A percentile compares a stretch with the other conserved stretches of the same genome.
Evolutionary conservation across 208 protist species (phyloP).

Genomic region (Wallacemonas sp.): DNA sequence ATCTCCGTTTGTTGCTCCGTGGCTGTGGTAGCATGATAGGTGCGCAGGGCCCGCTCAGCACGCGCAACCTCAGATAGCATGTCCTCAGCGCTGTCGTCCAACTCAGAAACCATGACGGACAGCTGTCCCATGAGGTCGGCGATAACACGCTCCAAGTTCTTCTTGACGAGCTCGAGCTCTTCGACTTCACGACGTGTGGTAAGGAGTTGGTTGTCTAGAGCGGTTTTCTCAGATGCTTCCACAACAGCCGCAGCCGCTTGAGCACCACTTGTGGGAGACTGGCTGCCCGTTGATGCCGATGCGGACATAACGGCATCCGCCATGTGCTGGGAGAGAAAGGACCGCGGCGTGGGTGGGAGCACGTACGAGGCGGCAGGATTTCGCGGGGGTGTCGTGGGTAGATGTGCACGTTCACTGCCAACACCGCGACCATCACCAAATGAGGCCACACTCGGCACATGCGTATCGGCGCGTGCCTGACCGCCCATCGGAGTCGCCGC

Average conservation of each 20-base stretch:
- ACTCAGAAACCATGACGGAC: not conserved
- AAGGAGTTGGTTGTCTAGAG: not conserved
- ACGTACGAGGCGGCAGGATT: too few species aligned
- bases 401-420: too few species aligned
- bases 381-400: too few species aligned
- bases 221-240: not conserved
- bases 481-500: not conserved
- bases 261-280: not conserved
- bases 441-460: too few species aligned
- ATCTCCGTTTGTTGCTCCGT: not conserved
- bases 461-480: too few species aligned
- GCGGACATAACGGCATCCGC: too few species aligned
- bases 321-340: too few species aligned
- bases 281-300: too few species aligned
- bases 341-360: too few species aligned
- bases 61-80: conserved; percentile 1
- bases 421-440: too few species aligned
- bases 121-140: not conserved
- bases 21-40: not conserved
- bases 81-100: conserved; percentile 4
- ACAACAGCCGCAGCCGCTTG: not conserved
- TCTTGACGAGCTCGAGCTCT: not conserved
- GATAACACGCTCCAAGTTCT: not conserved
- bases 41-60: not conserved
- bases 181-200: not conserved